phyloP scores from a whole-genome alignment of 2,329 filamentous ascomycete species.

The Furcasterigmium furcatum region DNA sequence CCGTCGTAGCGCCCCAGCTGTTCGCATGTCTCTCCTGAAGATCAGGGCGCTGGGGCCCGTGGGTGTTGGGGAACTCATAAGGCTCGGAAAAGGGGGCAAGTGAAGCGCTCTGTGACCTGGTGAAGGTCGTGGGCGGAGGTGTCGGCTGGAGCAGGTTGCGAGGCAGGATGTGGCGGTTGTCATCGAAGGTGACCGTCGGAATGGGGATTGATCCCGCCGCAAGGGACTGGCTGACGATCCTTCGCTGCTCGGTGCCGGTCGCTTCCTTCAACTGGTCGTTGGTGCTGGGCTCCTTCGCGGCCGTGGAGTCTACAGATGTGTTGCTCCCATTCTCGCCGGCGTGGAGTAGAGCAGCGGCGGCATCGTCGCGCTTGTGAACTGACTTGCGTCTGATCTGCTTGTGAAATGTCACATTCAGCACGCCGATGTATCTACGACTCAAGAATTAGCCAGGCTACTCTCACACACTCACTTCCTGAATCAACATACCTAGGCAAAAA shows the following conservation, averaged over 20 bases:
- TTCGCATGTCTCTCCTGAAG: slow-evolving; percentile 56
- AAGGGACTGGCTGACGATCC: slow-evolving; percentile 72
- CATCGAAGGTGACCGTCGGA: slow-evolving; percentile 88
- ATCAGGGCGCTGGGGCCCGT: slow-evolving; percentile 28
- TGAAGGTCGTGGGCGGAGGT: slow-evolving; percentile 21
- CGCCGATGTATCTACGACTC: slow-evolving; percentile 84
- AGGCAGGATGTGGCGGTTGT: slow-evolving; percentile 91
- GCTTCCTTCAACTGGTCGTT: slow-evolving; percentile 4
- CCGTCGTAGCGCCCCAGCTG: slow-evolving; percentile 86
- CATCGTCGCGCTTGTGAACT: slow-evolving; percentile 46
- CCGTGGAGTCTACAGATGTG: neutral
- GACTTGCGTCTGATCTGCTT: slow-evolving; percentile 71
- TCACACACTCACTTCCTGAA: neutral
- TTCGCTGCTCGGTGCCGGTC: slow-evolving; percentile 23
- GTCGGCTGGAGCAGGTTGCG: slow-evolving; percentile 73
- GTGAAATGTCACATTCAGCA: slow-evolving; percentile 92
- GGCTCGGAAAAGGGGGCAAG: slow-evolving; percentile 19
- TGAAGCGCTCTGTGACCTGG: slow-evolving; percentile 32
- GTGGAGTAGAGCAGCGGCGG: slow-evolving; percentile 14
- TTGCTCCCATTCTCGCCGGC: slow-evolving; percentile 8
- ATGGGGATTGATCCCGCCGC: slow-evolving; percentile 62
- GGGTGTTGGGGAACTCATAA: slow-evolving; percentile 3
- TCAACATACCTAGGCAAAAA: slow-evolving; percentile 77
- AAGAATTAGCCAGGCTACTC: neutral
- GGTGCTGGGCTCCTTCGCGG: neutral